phyloP scores from a whole-genome alignment of 2,329 filamentous ascomycete species.

The Parascedosporium putredinis region DNA sequence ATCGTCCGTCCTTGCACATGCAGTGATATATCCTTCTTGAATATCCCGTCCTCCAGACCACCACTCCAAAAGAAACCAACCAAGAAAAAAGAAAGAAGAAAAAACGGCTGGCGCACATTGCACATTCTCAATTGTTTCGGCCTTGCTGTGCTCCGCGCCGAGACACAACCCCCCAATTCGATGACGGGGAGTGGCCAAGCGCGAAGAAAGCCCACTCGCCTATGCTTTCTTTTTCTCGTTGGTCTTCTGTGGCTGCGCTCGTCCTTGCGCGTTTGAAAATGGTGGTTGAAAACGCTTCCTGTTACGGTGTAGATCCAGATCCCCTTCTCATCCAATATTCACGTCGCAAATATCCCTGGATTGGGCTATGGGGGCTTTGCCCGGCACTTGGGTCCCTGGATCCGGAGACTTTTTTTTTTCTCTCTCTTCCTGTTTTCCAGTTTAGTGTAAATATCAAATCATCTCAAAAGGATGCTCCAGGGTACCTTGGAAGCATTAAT shows the following conservation, averaged over 20 bases:
- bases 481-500: no score
- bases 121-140: no score
- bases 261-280: conserved; percentile 1
- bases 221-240: neutral
- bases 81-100: no score
- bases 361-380: neutral
- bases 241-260: neutral
- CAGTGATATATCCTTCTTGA: neutral
- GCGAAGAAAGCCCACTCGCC: no score
- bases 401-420: neutral
- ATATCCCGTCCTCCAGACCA: no score
- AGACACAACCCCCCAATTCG: no score
- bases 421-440: neutral
- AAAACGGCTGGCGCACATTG: no score
- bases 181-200: no score
- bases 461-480: no score
- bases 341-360: neutral
- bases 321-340: conserved; percentile 1
- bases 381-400: conserved; percentile 2
- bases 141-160: no score
- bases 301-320: neutral
- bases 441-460: no score
- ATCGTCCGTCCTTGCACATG: neutral
- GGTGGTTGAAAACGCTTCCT: conserved; percentile 1
- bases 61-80: no score